Base-by-base conservation (phyloP, 164 flowering plant genomes). In the Echeveria elegans region DNA sequence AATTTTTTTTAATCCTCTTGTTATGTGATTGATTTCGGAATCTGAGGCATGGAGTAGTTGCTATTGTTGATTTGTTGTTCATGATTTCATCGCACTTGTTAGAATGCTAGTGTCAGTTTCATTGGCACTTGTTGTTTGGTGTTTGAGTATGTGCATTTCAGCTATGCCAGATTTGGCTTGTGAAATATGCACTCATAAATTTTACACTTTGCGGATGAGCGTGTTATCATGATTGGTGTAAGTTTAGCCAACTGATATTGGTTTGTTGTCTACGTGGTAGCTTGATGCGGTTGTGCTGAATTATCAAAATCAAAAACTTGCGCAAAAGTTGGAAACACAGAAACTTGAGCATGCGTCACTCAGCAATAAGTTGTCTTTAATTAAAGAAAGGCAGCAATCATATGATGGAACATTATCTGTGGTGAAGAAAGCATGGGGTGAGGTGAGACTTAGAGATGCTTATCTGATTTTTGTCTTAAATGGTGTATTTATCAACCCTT, bases 261-360 rank as follows among this genome's bases (percentile, higher is more conserved):
- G 45, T 11, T 56, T 56, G 15, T 6, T 23, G 3, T 19, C n/a
- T 12, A 56, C 15, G 15, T 28, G 61, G 28, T 69, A 94, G 99
- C 85, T 87, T 72, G 90, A 89, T 70, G 76, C 86, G 37, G 78
- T 86, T 60, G 93, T 94, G 50, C 92, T 94, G 59, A 83, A 85
- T 60, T 92, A 71, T 70, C 91, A 88, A 75, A 94, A 94, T 76
- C 88, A 86, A 72, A 91, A 89, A 82, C 93, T 94, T 62, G 38
- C 72, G 45, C 92, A 87, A 77, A 88, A 89, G 75, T 69, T 94
- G 67, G 99, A 92, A 76, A 80, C 82, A 63, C 96, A 89, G 75
- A 89, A 82, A 77, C 73, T 76, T 63, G 97, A 91, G 74, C 75
- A 69, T 70, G 47, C 41, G 32, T 75, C 75, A 26, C 85, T 83